Conservation (phyloP, 1,139 yeast genomes). For the Zygoascus meyerae region DNA sequence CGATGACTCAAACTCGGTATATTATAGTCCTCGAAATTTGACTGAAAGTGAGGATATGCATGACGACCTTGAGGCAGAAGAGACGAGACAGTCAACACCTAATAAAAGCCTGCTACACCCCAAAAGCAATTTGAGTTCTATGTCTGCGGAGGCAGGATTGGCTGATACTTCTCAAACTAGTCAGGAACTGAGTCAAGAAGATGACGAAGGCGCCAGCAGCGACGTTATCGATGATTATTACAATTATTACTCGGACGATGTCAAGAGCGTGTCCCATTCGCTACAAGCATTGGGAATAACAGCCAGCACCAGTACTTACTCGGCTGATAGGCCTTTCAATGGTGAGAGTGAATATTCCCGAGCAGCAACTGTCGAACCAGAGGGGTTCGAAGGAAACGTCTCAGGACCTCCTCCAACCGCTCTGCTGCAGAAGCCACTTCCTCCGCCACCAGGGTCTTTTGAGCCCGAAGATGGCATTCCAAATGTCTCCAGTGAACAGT, state of each 20-base stretch:
- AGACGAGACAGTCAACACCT: not conserved
- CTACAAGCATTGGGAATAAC: slow-evolving; percentile 1
- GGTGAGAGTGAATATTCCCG: too few species aligned
- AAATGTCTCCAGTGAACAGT: not conserved
- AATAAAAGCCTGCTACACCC: not conserved
- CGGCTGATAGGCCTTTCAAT: too few species aligned
- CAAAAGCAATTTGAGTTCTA: not conserved
- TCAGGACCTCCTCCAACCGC: not conserved
- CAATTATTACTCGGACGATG: not conserved
- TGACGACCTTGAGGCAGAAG: not conserved
- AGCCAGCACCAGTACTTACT: not conserved
- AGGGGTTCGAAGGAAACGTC: not conserved
- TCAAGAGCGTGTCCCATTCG: not conserved
- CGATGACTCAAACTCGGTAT: slow-evolving; percentile 5
- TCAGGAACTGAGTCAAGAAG: slow-evolving; percentile 1
- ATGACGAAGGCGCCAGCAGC: slow-evolving; percentile 4
- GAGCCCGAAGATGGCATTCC: not conserved
- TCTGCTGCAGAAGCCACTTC: slow-evolving; percentile 5
- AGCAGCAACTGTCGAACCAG: too few species aligned
- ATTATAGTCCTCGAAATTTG: slow-evolving; percentile 1
- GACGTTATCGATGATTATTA: slow-evolving; percentile 8
- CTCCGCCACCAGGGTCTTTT: not conserved
- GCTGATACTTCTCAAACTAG: not conserved
- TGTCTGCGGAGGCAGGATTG: not conserved
- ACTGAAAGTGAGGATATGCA: slow-evolving; percentile 6